Evolutionary conservation across 768 basidiomycete genomes (phyloP), one percentile per base, ranked within the genome.

Genomic region (Boletus tomentosulus): DNA sequence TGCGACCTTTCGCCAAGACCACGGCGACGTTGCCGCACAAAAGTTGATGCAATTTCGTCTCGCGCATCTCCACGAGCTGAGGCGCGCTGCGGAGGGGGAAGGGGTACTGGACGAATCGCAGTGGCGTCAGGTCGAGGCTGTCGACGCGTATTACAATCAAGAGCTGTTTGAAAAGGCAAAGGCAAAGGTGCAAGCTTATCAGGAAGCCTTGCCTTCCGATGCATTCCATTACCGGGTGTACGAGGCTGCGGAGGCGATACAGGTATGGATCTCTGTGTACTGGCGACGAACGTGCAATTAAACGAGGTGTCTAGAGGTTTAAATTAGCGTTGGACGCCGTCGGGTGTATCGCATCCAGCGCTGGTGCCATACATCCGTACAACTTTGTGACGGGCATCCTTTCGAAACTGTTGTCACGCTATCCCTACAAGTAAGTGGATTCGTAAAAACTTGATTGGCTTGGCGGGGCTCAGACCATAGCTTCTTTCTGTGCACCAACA

Each of bases 321-420:
- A 71, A 75, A 51, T 63, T 88, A 4, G 74, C 80, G 6, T 57
- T 66, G 12, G 68, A 73, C 5, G 71, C 71, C 2, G 67, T 70
- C 0, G 87, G 85, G 1, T 79, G 78, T 50, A 76, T 88, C 35
- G 68, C 73, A 12, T 80, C 77, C 24, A 63, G 68, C 0, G 87
- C 81, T 11, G 86, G 84, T 6, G 81, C 86, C 0, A 68, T 85
- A 4, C 85, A 89, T 62, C 83, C 87, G 2, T 89, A 89, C 64
- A 80, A 81, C 24, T 74, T 86, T 41, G 80, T 88, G 12, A 89
- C 86, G 1, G 78, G 81, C 0, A 74, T 87, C 27, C 71, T 87
- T 9, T 60, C 75, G 24, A 80, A 79, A 30, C 73, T 87, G 4
- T 65, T 87, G 4, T 44, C 66, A 13, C 70, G 71, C 28, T 74